phyloP scores from a whole-genome alignment of 371 early-diverging fungal genomes.

The Furculomyces boomerangus region DNA sequence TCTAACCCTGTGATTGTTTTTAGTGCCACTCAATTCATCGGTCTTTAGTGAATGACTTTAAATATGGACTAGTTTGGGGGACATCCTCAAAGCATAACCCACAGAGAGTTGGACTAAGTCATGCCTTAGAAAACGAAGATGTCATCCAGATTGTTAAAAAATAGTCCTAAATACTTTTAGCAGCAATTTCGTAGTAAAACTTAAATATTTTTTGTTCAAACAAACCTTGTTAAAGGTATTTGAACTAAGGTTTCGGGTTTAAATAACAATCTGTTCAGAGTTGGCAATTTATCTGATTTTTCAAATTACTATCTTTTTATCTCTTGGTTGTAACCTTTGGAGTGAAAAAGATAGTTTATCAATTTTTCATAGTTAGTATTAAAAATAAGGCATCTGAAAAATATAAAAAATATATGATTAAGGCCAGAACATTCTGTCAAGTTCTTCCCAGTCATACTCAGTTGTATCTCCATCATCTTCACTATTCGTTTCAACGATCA shows the following conservation, averaged over 20 bases:
- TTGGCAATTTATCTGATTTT: too few species aligned
- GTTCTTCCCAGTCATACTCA: too few species aligned
- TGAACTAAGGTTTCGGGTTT: not conserved
- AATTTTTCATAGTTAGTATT: too few species aligned
- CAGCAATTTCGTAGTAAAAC: not conserved
- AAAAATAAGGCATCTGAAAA: too few species aligned
- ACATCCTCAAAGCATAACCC: conserved; percentile 90
- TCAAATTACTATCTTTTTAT: too few species aligned
- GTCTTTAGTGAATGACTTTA: conserved; percentile 80
- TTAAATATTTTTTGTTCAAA: not conserved
- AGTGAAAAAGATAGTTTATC: too few species aligned
- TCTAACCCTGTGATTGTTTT: not conserved
- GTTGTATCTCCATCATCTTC: too few species aligned
- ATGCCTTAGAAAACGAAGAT: conserved; percentile 91
- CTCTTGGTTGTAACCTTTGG: too few species aligned
- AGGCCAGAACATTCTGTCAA: too few species aligned
- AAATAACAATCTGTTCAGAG: too few species aligned
- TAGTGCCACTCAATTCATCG: conserved; percentile 88
- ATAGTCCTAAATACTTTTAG: conserved; percentile 1
- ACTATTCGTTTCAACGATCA: too few species aligned
- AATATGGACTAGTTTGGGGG: conserved; percentile 87
- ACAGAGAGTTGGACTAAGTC: conserved; percentile 88
- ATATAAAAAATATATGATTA: too few species aligned
- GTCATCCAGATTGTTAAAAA: conserved; percentile 89
- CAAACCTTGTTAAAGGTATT: not conserved